Base-by-base conservation (phyloP, 495 filamentous ascomycete species). In the Aspergillus diversus region DNA sequence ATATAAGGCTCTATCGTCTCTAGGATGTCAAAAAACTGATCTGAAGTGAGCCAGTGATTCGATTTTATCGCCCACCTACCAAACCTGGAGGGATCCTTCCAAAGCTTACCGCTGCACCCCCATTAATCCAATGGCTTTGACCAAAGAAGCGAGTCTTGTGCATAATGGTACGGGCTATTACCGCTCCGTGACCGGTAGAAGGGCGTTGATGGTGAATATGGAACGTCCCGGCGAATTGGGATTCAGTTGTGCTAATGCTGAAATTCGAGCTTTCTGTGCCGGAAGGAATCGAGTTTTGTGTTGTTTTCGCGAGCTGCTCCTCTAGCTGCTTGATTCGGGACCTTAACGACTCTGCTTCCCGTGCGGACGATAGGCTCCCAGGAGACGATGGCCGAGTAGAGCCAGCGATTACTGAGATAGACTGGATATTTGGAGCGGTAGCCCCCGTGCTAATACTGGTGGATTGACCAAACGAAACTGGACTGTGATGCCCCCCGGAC, bases 61-160 rank as follows among this genome's bases (percentile, higher is more conserved):
- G 12, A 60, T 51, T 46, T 15, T 27, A n/a, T 39, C 53, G 12
- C 58, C 39, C 16, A 34, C 16, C 11, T 27, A 46, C 50, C 15
- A 17, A 11, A 31, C 2, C 27, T 13, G 6, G 1, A 9, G 7
- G 9, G 2, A 1, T 27, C 21, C 2, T 27, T 27, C 34, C 43
- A 16, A 43, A 49, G 72, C 75, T 58, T 75, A 84, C 83, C 51
- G 79, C 52, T 16, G 65, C 52, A 11, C 77, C 46, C 4, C 50
- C 75, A 61, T 75, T 80, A 61, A 84, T 80, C 84, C 83, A 84
- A 64, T 85, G 83, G 55, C 81, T 86, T 55, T 83, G 83, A 0
- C 84, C 85, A 66, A 86, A 84, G 5, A 82, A 48, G 0, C 84
- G 77, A 0, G 73, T 76, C 69, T 87, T 86, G 62, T 86, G 82